These are phyloP conservation scores for Torulaspora maleeae DNA, from an alignment of 805 yeast genomes.

Conservation along the genomic window DNA sequence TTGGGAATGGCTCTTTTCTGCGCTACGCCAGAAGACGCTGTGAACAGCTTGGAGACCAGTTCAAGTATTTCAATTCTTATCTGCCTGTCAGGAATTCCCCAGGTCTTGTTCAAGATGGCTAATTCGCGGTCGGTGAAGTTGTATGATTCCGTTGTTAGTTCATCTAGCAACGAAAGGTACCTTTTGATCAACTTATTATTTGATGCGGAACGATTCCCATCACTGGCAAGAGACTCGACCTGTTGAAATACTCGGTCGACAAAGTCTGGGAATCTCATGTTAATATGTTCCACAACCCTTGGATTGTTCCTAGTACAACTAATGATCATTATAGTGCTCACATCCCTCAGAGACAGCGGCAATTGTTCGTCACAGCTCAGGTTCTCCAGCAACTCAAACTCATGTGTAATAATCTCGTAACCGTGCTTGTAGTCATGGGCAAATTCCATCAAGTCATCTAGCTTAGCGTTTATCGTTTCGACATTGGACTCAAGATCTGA, in stretches of 20 bases:
- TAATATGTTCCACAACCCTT: slow-evolving; percentile 45
- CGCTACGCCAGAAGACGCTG: slow-evolving; percentile 8
- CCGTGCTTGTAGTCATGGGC: slow-evolving; percentile 68
- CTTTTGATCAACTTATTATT: slow-evolving; percentile 22
- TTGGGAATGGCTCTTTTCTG: slow-evolving; percentile 15
- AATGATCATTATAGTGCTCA: slow-evolving; percentile 56
- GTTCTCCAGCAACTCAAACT: slow-evolving; percentile 22
- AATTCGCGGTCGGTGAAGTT: slow-evolving; percentile 15
- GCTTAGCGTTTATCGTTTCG: slow-evolving; percentile 17
- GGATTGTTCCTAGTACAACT: slow-evolving; percentile 72
- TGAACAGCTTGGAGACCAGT: slow-evolving; percentile 23
- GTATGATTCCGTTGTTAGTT: slow-evolving; percentile 18
- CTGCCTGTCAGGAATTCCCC: slow-evolving; percentile 21
- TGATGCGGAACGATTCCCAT: neutral
- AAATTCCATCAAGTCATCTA: slow-evolving; percentile 49
- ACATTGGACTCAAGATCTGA: slow-evolving; percentile 13
- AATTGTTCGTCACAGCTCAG: slow-evolving; percentile 17
- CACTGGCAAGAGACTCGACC: slow-evolving; percentile 5
- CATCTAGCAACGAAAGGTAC: slow-evolving; percentile 29
- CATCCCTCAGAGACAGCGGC: slow-evolving; percentile 40
- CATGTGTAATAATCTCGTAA: slow-evolving; percentile 38
- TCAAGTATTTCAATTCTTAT: slow-evolving; percentile 31
- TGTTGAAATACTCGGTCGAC: slow-evolving; percentile 36
- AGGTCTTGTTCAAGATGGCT: slow-evolving; percentile 19
- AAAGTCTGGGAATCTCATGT: slow-evolving; percentile 34